A percentile compares a stretch with the other conserved stretches of the same genome.
These are phyloP conservation scores for Coriolopsis trogii DNA, from an alignment of 1,284 basidiomycete species.

Conservation along the genomic window DNA sequence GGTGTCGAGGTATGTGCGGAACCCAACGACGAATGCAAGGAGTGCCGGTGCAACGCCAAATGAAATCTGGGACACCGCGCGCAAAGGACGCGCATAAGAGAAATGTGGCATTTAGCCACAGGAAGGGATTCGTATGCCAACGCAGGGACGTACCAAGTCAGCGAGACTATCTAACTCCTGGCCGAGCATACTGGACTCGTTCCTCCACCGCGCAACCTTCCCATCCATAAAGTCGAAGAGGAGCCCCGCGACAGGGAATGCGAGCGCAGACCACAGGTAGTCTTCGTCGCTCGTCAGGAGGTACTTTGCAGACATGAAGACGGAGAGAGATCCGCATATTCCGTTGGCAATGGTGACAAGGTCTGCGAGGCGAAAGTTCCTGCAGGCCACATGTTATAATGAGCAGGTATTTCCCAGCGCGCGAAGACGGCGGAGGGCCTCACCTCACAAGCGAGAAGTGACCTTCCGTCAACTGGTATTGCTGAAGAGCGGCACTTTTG, in stretches of 20 bases:
- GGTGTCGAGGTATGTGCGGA: slow-evolving; percentile 89
- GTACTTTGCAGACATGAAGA: slow-evolving; percentile 92
- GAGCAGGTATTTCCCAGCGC: background rate
- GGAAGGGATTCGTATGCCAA: slow-evolving; percentile 7
- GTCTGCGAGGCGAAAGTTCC: slow-evolving; percentile 98
- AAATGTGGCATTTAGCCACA: slow-evolving; percentile 3
- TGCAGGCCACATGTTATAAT: slow-evolving; percentile 35
- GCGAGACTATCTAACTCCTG: slow-evolving; percentile 98
- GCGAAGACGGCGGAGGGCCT: slow-evolving; percentile 24
- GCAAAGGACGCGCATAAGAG: slow-evolving; percentile 11
- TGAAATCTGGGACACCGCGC: slow-evolving; percentile 65
- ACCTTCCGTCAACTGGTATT: slow-evolving; percentile 87
- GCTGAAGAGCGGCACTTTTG: slow-evolving; percentile 65
- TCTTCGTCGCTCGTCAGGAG: slow-evolving; percentile 81
- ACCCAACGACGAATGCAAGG: slow-evolving; percentile 89
- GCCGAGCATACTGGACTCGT: slow-evolving; percentile 94
- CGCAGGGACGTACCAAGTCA: slow-evolving; percentile 71
- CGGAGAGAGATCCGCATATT: slow-evolving; percentile 95
- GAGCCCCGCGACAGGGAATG: slow-evolving; percentile 92
- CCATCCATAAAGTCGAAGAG: slow-evolving; percentile 99
- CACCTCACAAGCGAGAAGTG: slow-evolving; percentile 96
- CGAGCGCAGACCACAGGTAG: slow-evolving; percentile 84
- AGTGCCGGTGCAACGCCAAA: slow-evolving; percentile 97
- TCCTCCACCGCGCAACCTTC: slow-evolving; percentile 97
- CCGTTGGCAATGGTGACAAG: slow-evolving; percentile 99